phyloP scores from a whole-genome alignment of 805 yeast genomes.

The Candida khao-thaluensis region DNA sequence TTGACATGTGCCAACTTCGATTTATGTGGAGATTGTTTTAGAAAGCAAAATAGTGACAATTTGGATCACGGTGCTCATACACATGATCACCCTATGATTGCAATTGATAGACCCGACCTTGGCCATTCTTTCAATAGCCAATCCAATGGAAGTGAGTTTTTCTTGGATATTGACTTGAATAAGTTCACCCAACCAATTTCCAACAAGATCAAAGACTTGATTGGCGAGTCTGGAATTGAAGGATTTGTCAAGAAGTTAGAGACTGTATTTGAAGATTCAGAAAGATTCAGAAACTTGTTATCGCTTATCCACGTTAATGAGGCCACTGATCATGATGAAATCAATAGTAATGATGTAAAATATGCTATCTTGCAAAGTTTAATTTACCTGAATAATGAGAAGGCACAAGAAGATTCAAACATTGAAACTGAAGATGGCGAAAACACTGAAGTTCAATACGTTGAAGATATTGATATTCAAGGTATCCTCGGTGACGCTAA shows the following conservation, averaged over 20 bases:
- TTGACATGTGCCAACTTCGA: slow-evolving; percentile 52
- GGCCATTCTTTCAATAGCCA: no score
- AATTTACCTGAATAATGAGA: slow-evolving; percentile 8
- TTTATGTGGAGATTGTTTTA: slow-evolving; percentile 42
- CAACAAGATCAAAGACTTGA: slow-evolving; percentile 17
- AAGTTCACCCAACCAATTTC: slow-evolving; percentile 18
- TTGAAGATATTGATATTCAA: background rate
- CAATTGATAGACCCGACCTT: slow-evolving; percentile 3
- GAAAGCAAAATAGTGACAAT: slow-evolving; percentile 6
- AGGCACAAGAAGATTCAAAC: slow-evolving; percentile 4
- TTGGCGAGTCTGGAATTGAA: slow-evolving; percentile 16
- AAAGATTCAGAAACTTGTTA: slow-evolving; percentile 23
- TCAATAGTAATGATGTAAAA: slow-evolving; percentile 21
- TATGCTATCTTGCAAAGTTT: slow-evolving; percentile 25
- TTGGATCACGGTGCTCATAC: slow-evolving; percentile 9
- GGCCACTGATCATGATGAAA: background rate
- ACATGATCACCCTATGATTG: slow-evolving; percentile 10
- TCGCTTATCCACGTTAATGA: slow-evolving; percentile 9
- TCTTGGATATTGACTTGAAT: slow-evolving; percentile 27
- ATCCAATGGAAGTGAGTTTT: no score
- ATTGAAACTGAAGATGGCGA: background rate
- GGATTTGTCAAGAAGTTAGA: slow-evolving; percentile 18
- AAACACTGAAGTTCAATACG: background rate
- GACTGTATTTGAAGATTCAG: slow-evolving; percentile 18
- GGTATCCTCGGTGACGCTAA: background rate